Base-by-base conservation (phyloP, 495 filamentous ascomycete genomes). In the Hypoxylon lienhwacheense region DNA sequence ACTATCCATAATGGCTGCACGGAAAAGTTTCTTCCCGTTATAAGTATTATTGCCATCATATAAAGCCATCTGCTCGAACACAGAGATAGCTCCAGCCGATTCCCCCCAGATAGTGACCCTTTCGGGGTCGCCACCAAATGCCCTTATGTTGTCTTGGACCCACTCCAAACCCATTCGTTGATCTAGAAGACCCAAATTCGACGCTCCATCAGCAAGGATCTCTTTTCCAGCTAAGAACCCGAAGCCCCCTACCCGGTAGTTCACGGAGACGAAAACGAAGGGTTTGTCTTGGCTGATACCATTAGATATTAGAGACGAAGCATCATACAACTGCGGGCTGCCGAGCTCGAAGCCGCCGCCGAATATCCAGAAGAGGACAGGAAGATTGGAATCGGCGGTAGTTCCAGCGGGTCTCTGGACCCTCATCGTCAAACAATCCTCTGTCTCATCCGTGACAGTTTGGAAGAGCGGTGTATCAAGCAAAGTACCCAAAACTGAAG, bases 61-160 rank as follows among this genome's bases (percentile, higher is more conserved):
- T 14, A 89, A 68, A 2, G 78, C 68, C 78, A 86, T 85, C 50
- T 89, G 87, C 61, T 87, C 76, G 33, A 83, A 78, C 14, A 90
- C 85, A 4, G 84, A 87, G 53, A 87, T 88, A 10, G 82, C 74
- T 3, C 87, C 88, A 1, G 87, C 86, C 2, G 81, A 86, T 61
- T 88, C 83, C 31, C 85, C 87, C 80, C 85, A 88, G 44, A 89
- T 85, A 12, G 84, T 88, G 10, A 89, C 86, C 51, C 77, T 79
- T 12, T 70, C 63, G 3, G 84, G 76, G 60, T 89, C 81, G 24
- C 86, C 86, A 36, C 86, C 86, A 47, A 90, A 90, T 1, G 71
- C 78, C 28, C 69, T 77, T 40, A 88, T 86, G 58, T 88, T 88
- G 52, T 81, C 77, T 21, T 80, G 74, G 0, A 87, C 77, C 77